A percentile compares a stretch with the other conserved stretches of the same genome.
phyloP scores from a whole-genome alignment of 345 rosid genomes.

The Balakata baccata region DNA sequence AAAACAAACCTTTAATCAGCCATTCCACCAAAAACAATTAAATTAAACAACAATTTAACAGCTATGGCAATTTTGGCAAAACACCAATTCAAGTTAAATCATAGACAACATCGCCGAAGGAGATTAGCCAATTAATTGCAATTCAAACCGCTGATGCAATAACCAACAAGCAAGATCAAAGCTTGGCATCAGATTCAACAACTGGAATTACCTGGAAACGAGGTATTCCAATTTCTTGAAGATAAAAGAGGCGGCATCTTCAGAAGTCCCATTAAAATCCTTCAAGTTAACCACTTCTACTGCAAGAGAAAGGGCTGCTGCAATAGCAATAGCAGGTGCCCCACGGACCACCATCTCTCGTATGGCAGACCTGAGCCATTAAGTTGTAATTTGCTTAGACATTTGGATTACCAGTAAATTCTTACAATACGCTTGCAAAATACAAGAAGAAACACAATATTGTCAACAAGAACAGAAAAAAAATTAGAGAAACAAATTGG shows the following conservation, averaged over 20 bases:
- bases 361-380: slow-evolving; percentile 63
- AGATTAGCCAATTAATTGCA: neutral
- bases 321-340: slow-evolving; percentile 96
- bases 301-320: slow-evolving; percentile 89
- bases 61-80: neutral
- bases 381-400: neutral
- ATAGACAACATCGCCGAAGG: neutral
- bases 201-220: slow-evolving; percentile 53
- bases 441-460: neutral
- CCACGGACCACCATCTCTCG: slow-evolving; percentile 97
- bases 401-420: neutral
- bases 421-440: neutral
- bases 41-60: neutral
- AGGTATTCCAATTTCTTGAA: slow-evolving; percentile 62
- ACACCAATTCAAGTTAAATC: neutral
- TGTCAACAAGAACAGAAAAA: neutral
- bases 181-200: neutral
- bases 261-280: slow-evolving; percentile 49
- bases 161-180: neutral
- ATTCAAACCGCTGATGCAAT: neutral
- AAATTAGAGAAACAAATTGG: neutral
- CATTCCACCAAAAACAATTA: neutral
- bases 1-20: slow-evolving; percentile 12
- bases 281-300: slow-evolving; percentile 66
- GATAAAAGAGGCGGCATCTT: slow-evolving; percentile 57